Evolutionary conservation across 192 early-diverging fungal genomes (phyloP).

Genomic region (Spizellomyces punctatus): DNA sequence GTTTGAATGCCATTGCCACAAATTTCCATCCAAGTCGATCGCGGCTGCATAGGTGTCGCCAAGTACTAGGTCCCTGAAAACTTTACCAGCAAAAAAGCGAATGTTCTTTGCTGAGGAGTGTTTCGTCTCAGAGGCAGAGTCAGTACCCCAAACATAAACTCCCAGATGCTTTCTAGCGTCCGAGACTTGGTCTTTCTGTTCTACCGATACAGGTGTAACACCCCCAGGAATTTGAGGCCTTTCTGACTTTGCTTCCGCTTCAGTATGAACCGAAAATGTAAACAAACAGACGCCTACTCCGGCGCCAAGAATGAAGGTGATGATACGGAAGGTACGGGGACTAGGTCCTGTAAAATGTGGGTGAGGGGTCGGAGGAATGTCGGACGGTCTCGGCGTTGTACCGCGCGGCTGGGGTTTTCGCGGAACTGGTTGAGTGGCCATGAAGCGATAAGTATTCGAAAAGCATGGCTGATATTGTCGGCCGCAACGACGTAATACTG

Average conservation of each 20-base stretch:
- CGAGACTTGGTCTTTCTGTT: not conserved
- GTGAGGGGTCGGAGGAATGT: too few species aligned
- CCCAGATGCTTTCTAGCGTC: conserved; percentile 14
- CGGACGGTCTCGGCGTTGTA: too few species aligned
- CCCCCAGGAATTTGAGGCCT: not conserved
- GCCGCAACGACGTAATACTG: too few species aligned
- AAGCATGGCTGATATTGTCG: too few species aligned
- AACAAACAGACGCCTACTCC: not conserved
- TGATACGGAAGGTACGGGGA: not conserved
- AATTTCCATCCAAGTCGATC: conserved; percentile 22
- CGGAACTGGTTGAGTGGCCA: too few species aligned
- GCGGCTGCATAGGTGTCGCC: conserved; percentile 19
- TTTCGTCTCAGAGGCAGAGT: not conserved
- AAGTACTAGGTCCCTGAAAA: conserved; percentile 22
- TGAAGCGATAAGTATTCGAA: too few species aligned
- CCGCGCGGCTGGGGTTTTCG: too few species aligned
- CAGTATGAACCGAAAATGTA: not conserved
- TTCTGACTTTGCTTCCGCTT: not conserved
- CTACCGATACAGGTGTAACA: not conserved
- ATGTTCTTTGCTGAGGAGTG: not conserved
- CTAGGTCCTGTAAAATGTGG: too few species aligned
- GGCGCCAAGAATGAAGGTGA: not conserved
- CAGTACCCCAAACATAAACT: conserved; percentile 20
- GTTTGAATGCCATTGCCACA: conserved; percentile 18
- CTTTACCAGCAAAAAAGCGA: conserved; percentile 14